Conservation (phyloP, 306 rosid species). For the Trichosanthes truncata region DNA sequence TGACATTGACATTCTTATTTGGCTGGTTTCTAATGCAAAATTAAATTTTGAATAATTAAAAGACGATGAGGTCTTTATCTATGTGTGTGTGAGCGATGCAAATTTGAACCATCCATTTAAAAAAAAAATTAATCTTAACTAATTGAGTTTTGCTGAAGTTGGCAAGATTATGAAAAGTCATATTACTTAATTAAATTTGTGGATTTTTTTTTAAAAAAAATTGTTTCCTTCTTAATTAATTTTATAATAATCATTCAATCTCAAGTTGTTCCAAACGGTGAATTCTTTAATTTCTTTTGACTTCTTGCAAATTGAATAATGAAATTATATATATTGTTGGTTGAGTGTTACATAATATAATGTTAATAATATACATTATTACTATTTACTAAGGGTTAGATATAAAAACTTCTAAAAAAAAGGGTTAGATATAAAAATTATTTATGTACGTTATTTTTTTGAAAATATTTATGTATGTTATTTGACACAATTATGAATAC, state of each 20-base stretch:
- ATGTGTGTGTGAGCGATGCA: too few relatives aligned
- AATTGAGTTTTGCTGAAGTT: background rate
- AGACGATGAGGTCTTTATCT: background rate
- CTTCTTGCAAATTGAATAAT: background rate
- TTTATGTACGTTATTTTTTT: too few relatives aligned
- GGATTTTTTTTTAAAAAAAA: background rate
- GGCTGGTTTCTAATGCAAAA: background rate
- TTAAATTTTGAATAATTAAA: background rate
- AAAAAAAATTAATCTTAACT: background rate
- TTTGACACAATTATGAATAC: background rate
- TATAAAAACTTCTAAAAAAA: background rate
- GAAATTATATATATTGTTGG: background rate
- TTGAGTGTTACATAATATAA: background rate
- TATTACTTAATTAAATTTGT: background rate
- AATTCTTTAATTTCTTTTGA: background rate
- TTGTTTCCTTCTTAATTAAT: background rate
- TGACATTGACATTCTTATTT: background rate
- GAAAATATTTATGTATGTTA: background rate
- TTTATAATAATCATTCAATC: background rate
- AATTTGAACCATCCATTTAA: too few relatives aligned
- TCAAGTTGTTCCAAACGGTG: background rate
- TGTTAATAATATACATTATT: background rate
- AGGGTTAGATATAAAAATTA: too few relatives aligned
- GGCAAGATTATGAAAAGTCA: background rate
- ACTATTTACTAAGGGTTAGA: background rate